Evolutionary conservation across 805 yeast genomes (phyloP), one percentile per base, ranked within the genome.

Genomic region (Ogataea thermomethanolica): DNA sequence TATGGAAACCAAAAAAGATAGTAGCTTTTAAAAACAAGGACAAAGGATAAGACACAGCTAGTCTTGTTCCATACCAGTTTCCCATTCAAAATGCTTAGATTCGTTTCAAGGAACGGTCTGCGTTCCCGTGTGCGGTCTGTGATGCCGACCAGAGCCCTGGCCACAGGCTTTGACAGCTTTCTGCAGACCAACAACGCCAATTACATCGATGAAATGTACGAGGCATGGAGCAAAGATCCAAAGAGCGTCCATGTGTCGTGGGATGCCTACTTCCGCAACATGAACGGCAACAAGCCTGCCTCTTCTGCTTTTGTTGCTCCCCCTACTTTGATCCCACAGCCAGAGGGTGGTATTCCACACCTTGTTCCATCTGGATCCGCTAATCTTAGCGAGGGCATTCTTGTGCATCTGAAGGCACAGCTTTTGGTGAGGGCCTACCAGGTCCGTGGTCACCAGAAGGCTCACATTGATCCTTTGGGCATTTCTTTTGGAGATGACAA

Each of bases 161-260:
- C 76, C 43, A 59, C 71, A 30, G 64, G 63, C 27, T 59, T 69
- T 43, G 99, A 93, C 67, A 74, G 79, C 29, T 93, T 93, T 65
- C 68, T 90, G 53, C 85, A 84, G 53, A 78, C 93, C 45, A 79
- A 80, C 62, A 86, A 86, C 65, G 93, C 96, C 48, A 80, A 81
- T 57, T 93, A 93, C 66, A 85, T 93, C 55, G 99, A 93, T 66
- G 97, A 93, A 71, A 93, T 93, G 99, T 93, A 89, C 67, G 79
- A 79, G 49, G 90, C 95, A 37, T 93, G 98, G 98, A 76, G 79
- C 58, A 65, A 78, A 50, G 99, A 93, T 63, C 99, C 98, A 23
- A 48, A 71, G 31, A 79, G 91, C 39, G 99, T 93, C 30, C 99
- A 93, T 65, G 82, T 81, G 29, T 90, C 97, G 17, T 93, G 99